phyloP scores from a whole-genome alignment of 805 yeast species.

The Candida morakotiae region DNA sequence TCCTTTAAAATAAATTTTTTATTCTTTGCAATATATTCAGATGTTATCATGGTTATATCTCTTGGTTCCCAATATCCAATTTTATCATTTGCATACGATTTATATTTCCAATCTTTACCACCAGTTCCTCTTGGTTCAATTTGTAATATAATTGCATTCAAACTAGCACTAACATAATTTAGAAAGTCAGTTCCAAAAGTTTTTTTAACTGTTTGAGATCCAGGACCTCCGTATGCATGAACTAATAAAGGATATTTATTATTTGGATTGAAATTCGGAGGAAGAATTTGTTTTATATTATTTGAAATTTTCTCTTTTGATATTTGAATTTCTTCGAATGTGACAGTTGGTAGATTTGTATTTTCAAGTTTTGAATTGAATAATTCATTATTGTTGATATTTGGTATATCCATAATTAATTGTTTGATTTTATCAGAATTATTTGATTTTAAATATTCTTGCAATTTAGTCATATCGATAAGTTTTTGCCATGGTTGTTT shows the following conservation, averaged over 20 bases:
- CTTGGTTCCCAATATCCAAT: constrained; percentile 78
- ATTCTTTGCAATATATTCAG: constrained; percentile 44
- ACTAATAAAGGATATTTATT: constrained; percentile 62
- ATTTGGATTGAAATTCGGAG: constrained; percentile 47
- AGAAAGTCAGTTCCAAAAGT: constrained; percentile 51
- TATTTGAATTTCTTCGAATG: constrained; percentile 27
- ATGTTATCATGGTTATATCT: constrained; percentile 53
- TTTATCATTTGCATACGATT: constrained; percentile 49
- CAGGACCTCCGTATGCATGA: constrained; percentile 78
- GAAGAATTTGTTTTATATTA: constrained; percentile 60
- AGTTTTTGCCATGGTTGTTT: constrained; percentile 73
- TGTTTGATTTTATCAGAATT: constrained; percentile 8
- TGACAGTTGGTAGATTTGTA: constrained; percentile 49
- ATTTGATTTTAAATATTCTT: constrained; percentile 12
- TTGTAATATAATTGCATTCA: constrained; percentile 58
- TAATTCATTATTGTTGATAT: constrained; percentile 16
- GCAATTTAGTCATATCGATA: constrained; percentile 33
- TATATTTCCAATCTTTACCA: constrained; percentile 68
- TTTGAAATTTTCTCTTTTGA: constrained; percentile 27
- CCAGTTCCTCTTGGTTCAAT: constrained; percentile 84
- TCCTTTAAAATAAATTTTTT: constrained; percentile 50
- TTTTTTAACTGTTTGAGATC: constrained; percentile 55
- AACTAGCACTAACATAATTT: constrained; percentile 51
- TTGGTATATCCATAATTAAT: constrained; percentile 11
- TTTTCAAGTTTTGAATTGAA: constrained; percentile 17